Evolutionary conservation across 1,284 basidiomycete species (phyloP), one percentile per base, ranked within the genome.

Genomic region (Ceratobasidium sp.): DNA sequence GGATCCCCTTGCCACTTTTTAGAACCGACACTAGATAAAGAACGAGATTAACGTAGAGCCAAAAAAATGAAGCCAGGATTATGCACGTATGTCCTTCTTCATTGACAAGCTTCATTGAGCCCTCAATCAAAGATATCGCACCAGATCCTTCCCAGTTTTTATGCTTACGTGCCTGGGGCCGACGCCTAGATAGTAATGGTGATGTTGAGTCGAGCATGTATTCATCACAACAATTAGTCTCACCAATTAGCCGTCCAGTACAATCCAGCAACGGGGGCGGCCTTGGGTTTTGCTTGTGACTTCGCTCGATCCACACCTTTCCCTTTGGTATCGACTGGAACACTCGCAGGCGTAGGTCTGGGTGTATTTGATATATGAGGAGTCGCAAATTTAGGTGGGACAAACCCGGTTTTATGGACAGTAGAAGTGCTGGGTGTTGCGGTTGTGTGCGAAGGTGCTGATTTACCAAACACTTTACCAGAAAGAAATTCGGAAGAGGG

Each of bases 131-230:
- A 28, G 86, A 85, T 30, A 93, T 82, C 77, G 85, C 91, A 3
- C 86, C 90, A 77, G 91, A 90, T 2, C 91, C 92, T 77, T 96
- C 94, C 94, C 94, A 96, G 0, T 90, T 94, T 80, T 94, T 94
- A 79, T 95, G 88, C 82, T 95, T 96, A 80, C 87, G 90, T 26
- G 83, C 83, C 78, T 93, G 91, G 32, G 88, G 89, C 77, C 91
- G 92, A 28, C 94, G 86, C 92, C 91, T 93, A 72, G 9, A 44
- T 59, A 35, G 3, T 16, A 35, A 32, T 1, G 5, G 30, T 30
- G 11, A 21, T 30, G 21, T 18, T 11, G 28, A 50, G 32, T 28
- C 21, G 13, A 43, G 23, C 4, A 21, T 14, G 28, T 35, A 14
- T 23, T 5, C 9, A 7, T 2, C 11, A 28, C 16, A 1, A 23